A percentile compares a stretch with the other conserved stretches of the same genome.
Evolutionary conservation across 2,329 filamentous ascomycete genomes (phyloP).

Genomic region (Erysiphe pulchra): DNA sequence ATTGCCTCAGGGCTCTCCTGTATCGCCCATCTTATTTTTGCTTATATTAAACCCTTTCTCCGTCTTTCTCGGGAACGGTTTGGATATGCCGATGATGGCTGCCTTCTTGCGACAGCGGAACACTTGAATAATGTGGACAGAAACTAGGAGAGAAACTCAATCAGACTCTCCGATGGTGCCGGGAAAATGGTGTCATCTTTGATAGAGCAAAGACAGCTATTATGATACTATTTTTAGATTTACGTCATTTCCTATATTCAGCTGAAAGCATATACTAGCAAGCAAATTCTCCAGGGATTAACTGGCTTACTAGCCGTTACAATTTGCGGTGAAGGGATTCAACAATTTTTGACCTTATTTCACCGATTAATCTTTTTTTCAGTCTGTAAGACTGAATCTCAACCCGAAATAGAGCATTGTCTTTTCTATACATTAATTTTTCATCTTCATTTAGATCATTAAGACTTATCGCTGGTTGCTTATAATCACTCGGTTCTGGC

Average conservation of each 20-base stretch:
- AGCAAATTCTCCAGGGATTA: neutral
- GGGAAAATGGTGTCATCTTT: neutral
- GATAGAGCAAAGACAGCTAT: neutral
- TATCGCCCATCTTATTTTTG: neutral
- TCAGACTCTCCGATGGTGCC: neutral
- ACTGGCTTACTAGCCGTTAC: neutral
- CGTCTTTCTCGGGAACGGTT: neutral
- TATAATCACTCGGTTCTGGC: neutral
- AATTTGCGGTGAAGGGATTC: neutral
- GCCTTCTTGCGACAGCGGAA: neutral
- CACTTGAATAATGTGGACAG: neutral
- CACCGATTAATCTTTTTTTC: neutral
- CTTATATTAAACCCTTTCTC: neutral
- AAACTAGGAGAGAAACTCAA: neutral
- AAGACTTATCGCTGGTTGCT: neutral
- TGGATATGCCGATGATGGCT: neutral
- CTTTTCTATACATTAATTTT: neutral
- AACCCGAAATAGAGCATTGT: neutral
- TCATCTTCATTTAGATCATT: neutral
- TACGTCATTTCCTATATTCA: too few relatives aligned
- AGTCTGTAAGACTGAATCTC: neutral
- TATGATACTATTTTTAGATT: neutral
- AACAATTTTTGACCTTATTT: neutral
- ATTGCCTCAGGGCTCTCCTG: neutral
- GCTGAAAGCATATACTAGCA: neutral